A percentile compares a stretch with the other conserved stretches of the same genome.
Evolutionary conservation across 2,329 filamentous ascomycete genomes (phyloP).

Genomic region (Neoarthrinium moseri): DNA sequence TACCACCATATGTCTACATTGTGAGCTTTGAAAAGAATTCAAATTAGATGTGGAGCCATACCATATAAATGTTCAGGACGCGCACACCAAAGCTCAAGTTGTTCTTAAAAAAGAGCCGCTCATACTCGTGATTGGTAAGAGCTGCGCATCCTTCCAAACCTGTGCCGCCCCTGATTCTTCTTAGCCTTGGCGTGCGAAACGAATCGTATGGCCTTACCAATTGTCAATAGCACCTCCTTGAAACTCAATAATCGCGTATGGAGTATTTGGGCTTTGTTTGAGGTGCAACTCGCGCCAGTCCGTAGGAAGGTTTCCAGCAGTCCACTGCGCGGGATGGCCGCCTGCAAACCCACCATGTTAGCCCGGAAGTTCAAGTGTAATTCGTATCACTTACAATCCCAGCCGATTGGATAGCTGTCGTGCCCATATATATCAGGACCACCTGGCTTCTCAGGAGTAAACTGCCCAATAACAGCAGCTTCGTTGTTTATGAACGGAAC

Average conservation of each 20-base stretch:
- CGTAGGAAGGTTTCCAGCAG: conserved; percentile 52
- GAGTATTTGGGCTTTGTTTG: conserved; percentile 62
- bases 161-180: conserved; percentile 51
- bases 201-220: conserved; percentile 39
- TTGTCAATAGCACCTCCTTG: conserved; percentile 72
- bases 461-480: conserved; percentile 57
- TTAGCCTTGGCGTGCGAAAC: not conserved
- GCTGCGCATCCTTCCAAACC: conserved; percentile 67
- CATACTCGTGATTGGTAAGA: conserved; percentile 71
- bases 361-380: not conserved
- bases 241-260: conserved; percentile 53
- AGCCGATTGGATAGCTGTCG: conserved; percentile 43
- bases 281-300: conserved; percentile 53
- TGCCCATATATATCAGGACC: conserved; percentile 36
- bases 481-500: conserved; percentile 78
- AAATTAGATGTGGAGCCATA: conserved; percentile 2
- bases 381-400: conserved; percentile 32
- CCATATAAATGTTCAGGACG: conserved; percentile 74
- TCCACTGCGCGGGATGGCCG: conserved; percentile 54
- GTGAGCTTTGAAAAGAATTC: no score
- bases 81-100: conserved; percentile 53
- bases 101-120: conserved; percentile 79
- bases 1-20: conserved; percentile 53
- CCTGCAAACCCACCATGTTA: not conserved
- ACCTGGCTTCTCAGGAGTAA: conserved; percentile 59